Evolutionary conservation across 176 grass and related monocot genomes (phyloP).

Genomic region (Carex parvula): DNA sequence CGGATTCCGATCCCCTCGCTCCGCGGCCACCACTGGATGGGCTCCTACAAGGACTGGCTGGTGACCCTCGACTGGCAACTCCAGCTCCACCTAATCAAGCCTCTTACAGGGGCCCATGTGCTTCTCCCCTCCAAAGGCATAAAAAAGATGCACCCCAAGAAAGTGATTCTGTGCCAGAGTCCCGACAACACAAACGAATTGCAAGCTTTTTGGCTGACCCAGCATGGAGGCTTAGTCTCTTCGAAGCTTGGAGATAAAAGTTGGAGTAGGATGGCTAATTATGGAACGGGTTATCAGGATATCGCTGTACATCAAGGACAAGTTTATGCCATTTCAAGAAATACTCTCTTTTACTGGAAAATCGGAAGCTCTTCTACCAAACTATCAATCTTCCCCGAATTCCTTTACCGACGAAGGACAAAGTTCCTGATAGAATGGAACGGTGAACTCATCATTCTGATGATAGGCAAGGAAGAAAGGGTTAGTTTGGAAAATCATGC

Average conservation of each 20-base stretch:
- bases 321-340: not conserved
- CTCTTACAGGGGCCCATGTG: not conserved
- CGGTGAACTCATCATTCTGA: not conserved
- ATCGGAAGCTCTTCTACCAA: too few relatives aligned
- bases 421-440: not conserved
- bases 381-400: too few relatives aligned
- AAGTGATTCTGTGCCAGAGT: not conserved
- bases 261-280: not conserved
- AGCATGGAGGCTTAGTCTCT: too few relatives aligned
- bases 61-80: not conserved
- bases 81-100: not conserved
- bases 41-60: not conserved
- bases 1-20: not conserved
- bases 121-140: not conserved
- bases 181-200: not conserved
- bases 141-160: not conserved
- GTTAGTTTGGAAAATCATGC: not conserved
- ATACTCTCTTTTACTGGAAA: not conserved
- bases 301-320: too few relatives aligned
- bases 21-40: not conserved
- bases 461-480: too few relatives aligned
- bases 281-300: too few relatives aligned
- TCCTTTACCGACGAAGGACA: too few relatives aligned
- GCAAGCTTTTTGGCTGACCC: not conserved
- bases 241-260: not conserved